Percentiles rank a stretch among this genome's conserved stretches.
phyloP scores from a whole-genome alignment of 140 eudicot species.

The Anethum foeniculum region DNA sequence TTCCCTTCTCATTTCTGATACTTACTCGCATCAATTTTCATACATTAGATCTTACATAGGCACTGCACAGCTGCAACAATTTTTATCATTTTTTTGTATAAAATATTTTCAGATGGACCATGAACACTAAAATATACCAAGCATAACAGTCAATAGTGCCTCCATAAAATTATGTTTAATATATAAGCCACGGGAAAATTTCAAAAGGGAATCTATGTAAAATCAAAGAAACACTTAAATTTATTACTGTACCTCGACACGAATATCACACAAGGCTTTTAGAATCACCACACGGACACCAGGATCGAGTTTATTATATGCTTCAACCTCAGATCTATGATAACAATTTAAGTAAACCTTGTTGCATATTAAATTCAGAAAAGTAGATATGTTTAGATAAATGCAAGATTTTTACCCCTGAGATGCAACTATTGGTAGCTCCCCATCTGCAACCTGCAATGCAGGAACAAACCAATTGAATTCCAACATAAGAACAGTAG shows the following conservation, averaged over 20 bases:
- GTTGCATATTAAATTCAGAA: conserved; percentile 5
- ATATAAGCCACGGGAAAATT: neutral
- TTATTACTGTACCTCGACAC: conserved; percentile 69
- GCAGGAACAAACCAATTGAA: conserved; percentile 14
- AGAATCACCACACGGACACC: conserved; percentile 76
- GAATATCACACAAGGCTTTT: conserved; percentile 93
- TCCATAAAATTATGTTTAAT: neutral
- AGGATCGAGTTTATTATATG: conserved; percentile 77
- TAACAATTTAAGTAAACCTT: conserved; percentile 12
- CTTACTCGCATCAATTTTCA: neutral
- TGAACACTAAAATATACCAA: neutral
- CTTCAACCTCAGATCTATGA: conserved; percentile 75
- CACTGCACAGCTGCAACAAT: neutral
- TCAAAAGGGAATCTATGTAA: neutral
- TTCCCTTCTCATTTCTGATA: neutral
- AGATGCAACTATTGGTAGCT: conserved; percentile 82
- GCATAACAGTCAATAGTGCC: neutral
- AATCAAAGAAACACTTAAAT: neutral
- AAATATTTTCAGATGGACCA: neutral
- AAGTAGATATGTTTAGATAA: neutral
- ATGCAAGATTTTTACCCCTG: conserved; percentile 60
- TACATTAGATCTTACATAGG: neutral
- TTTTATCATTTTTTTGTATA: neutral
- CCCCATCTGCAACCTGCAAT: conserved; percentile 93
- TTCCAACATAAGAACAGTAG: neutral